Conservation (phyloP, 2,329 filamentous ascomycete species). For the Epichloe baconii region DNA sequence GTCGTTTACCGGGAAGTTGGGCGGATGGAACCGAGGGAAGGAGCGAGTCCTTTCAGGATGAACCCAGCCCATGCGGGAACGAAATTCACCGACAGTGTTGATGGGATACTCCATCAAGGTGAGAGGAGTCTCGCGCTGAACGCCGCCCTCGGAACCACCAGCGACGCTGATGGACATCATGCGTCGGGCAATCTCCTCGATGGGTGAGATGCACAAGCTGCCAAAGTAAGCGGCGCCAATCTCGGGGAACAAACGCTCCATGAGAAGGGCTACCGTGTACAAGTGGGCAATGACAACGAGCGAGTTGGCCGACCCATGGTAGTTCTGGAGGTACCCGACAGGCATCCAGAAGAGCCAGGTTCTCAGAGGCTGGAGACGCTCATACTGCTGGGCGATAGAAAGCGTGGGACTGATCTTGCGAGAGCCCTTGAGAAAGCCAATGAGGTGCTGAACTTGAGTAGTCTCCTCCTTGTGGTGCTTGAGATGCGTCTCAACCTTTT, state of each 20-base stretch:
- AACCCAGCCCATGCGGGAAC: conserved; percentile 54
- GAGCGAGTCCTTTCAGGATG: conserved; percentile 45
- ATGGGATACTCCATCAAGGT: conserved; percentile 61
- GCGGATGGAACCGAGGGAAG: conserved; percentile 46
- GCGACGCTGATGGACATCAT: conserved; percentile 56
- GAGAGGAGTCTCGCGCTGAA: conserved; percentile 41
- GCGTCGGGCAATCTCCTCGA: conserved; percentile 74
- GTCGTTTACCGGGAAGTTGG: conserved; percentile 38
- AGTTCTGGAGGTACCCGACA: conserved; percentile 66
- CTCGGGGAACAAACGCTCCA: conserved; percentile 86
- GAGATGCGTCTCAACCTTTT: conserved; percentile 54
- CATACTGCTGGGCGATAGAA: conserved; percentile 73
- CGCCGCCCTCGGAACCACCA: conserved; percentile 40
- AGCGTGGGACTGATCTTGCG: conserved; percentile 57
- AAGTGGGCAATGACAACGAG: conserved; percentile 81
- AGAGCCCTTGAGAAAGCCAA: conserved; percentile 59
- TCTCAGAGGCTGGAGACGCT: conserved; percentile 73
- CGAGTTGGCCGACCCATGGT: conserved; percentile 61
- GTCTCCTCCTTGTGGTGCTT: conserved; percentile 57
- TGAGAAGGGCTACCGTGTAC: conserved; percentile 74
- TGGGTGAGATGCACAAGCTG: conserved; percentile 62
- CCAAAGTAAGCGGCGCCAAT: conserved; percentile 83
- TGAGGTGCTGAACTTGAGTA: conserved; percentile 54
- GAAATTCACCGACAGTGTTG: conserved; percentile 55
- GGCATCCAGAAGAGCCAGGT: conserved; percentile 97